These are phyloP conservation scores for Ophiocordyceps unilateralis DNA, from an alignment of 2,329 filamentous ascomycete species.

Conservation along the genomic window DNA sequence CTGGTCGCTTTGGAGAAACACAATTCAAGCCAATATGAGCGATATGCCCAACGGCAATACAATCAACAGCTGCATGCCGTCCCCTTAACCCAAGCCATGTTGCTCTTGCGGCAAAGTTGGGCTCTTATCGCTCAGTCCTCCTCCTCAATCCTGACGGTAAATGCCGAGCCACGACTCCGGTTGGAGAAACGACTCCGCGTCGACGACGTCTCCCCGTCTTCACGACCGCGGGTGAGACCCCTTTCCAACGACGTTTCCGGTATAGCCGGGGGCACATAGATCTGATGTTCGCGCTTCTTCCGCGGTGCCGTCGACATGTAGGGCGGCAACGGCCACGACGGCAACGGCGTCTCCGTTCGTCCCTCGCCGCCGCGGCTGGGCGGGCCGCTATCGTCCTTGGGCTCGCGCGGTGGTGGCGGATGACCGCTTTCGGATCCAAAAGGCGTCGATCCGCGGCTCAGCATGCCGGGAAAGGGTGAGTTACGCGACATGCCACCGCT, in stretches of 20 bases:
- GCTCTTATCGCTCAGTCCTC: not conserved
- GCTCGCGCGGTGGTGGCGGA: not conserved
- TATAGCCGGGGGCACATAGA: constrained; percentile 4
- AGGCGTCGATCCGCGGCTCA: not conserved
- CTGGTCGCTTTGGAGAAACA: too few relatives aligned
- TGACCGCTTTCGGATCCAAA: not conserved
- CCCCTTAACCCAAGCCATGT: too few relatives aligned
- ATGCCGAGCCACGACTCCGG: constrained; percentile 5
- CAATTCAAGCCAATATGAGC: too few relatives aligned
- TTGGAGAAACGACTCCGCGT: constrained; percentile 4
- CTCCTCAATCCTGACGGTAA: constrained; percentile 5
- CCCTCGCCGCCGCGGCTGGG: not conserved
- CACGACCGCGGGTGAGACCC: not conserved
- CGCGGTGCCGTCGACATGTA: not conserved
- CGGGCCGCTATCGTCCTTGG: not conserved
- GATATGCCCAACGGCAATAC: too few relatives aligned
- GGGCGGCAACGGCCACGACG: constrained; percentile 2
- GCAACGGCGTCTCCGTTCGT: constrained; percentile 1
- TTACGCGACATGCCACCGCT: not conserved
- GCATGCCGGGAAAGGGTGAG: not conserved
- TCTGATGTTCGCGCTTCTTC: constrained; percentile 1
- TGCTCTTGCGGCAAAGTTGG: too few relatives aligned
- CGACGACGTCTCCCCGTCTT: constrained; percentile 4
- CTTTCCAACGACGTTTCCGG: constrained; percentile 2
- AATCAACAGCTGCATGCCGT: too few relatives aligned